These are phyloP conservation scores for Phaeolepiota aurea DNA, from an alignment of 768 basidiomycete genomes.

Conservation along the genomic window DNA sequence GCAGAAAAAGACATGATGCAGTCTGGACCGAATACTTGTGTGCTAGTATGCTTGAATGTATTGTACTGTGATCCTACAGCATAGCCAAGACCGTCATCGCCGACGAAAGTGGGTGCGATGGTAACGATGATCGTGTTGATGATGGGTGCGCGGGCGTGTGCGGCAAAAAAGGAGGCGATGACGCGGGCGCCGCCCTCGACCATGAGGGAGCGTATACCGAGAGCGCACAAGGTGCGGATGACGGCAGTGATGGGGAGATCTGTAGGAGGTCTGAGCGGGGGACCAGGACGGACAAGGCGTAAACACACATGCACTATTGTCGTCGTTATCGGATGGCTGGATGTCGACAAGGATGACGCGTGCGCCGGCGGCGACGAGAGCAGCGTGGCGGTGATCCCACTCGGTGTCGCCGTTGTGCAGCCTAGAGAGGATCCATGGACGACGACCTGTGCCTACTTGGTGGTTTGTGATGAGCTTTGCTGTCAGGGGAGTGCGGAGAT, in stretches of 20 bases:
- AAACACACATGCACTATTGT: too few relatives aligned
- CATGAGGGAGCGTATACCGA: slow-evolving; percentile 76
- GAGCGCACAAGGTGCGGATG: slow-evolving; percentile 40
- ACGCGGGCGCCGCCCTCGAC: slow-evolving; percentile 90
- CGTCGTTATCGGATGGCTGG: too few relatives aligned
- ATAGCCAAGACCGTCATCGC: slow-evolving; percentile 60
- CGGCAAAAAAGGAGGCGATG: slow-evolving; percentile 61
- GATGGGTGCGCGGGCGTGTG: slow-evolving; percentile 14
- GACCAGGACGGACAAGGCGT: too few relatives aligned
- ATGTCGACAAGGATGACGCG: slow-evolving; percentile 40
- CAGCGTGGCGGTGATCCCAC: slow-evolving; percentile 25
- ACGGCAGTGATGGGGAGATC: slow-evolving; percentile 31
- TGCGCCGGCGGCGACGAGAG: slow-evolving; percentile 61
- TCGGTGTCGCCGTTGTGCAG: slow-evolving; percentile 10
- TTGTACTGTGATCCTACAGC: slow-evolving; percentile 12
- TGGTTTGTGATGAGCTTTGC: slow-evolving; percentile 71
- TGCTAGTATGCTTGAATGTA: slow-evolving; percentile 18
- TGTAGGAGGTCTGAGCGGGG: too few relatives aligned
- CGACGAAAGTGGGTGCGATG: slow-evolving; percentile 80
- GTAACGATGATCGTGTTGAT: slow-evolving; percentile 80
- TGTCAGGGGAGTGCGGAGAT: slow-evolving; percentile 52
- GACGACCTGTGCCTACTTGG: slow-evolving; percentile 44
- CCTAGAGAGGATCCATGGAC: slow-evolving; percentile 68
- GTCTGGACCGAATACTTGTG: slow-evolving; percentile 27
- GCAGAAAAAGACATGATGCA: slow-evolving; percentile 17